Conservation (phyloP, 345 rosid genomes). For the Brassica nigra region DNA sequence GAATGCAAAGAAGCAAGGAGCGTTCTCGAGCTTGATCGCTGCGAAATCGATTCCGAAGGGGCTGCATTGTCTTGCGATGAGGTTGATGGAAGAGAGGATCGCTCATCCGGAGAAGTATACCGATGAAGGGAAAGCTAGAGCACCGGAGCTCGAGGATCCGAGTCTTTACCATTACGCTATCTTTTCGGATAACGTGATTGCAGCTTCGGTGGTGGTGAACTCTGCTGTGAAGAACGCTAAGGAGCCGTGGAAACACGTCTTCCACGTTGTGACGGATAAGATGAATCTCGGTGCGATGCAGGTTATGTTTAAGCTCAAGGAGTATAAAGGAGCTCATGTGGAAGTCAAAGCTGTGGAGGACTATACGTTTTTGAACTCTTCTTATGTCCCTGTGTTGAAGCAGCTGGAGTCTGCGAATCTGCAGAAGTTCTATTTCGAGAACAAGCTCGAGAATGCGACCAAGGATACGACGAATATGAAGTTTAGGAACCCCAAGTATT, state of each 20-base stretch:
- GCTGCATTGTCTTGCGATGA: constrained; percentile 91
- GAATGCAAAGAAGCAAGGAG: constrained; percentile 94
- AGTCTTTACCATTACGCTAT: constrained; percentile 88
- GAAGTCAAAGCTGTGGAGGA: constrained; percentile 99
- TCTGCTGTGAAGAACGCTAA: constrained; percentile 91
- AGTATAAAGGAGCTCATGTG: constrained; percentile 85
- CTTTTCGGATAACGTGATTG: constrained; percentile 89
- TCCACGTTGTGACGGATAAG: constrained; percentile 97
- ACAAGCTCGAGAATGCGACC: constrained; percentile 88
- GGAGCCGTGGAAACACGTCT: constrained; percentile 94
- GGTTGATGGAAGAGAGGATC: constrained; percentile 94
- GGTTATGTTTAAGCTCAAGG: constrained; percentile 93
- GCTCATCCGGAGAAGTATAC: constrained; percentile 79
- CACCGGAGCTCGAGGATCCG: constrained; percentile 76
- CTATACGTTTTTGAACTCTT: constrained; percentile 84
- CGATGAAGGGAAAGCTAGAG: constrained; percentile 70
- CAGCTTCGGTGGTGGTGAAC: constrained; percentile 95
- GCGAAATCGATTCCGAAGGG: constrained; percentile 96
- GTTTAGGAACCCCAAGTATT: constrained; percentile 93
- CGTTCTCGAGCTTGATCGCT: constrained; percentile 90
- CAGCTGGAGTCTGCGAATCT: constrained; percentile 87
- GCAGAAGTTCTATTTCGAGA: constrained; percentile 94
- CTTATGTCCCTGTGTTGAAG: constrained; percentile 87
- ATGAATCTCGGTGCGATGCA: constrained; percentile 99
- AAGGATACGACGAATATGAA: constrained; percentile 95